These are phyloP conservation scores for Pyrenula aspistea DNA, from an alignment of 495 filamentous ascomycete genomes.

Conservation along the genomic window DNA sequence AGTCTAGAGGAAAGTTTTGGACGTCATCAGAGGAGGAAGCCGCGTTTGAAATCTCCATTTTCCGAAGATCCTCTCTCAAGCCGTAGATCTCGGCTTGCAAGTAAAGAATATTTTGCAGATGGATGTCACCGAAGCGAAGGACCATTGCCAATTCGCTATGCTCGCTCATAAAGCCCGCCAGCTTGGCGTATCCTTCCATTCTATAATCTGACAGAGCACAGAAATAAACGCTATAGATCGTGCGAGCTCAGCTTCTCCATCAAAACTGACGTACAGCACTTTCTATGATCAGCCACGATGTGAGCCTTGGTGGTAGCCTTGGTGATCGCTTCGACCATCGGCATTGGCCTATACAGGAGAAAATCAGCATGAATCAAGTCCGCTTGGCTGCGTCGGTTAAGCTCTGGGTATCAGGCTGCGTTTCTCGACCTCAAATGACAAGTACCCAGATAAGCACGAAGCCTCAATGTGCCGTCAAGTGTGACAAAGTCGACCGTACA, in stretches of 20 bases:
- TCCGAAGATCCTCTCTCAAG: background rate
- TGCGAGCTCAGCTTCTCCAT: background rate
- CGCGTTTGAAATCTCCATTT: background rate
- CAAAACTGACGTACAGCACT: background rate
- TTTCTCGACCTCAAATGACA: background rate
- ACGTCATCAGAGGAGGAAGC: background rate
- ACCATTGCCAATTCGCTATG: background rate
- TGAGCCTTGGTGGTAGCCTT: background rate
- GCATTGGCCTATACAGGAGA: too few relatives aligned
- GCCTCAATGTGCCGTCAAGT: background rate
- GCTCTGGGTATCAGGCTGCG: background rate
- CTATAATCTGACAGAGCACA: background rate
- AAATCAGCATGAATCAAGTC: background rate
- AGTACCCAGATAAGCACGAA: background rate
- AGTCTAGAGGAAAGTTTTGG: background rate
- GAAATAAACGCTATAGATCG: background rate
- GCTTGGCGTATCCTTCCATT: constrained; percentile 16
- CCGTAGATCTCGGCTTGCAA: background rate
- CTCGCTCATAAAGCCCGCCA: constrained; percentile 18
- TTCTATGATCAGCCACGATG: background rate
- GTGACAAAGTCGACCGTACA: background rate
- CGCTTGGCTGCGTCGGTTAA: background rate
- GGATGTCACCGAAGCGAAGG: background rate
- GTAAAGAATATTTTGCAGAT: background rate
- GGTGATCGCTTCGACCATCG: background rate